These are phyloP conservation scores for Fusarium beomiforme DNA, from an alignment of 2,329 filamentous ascomycete species.

Conservation along the genomic window DNA sequence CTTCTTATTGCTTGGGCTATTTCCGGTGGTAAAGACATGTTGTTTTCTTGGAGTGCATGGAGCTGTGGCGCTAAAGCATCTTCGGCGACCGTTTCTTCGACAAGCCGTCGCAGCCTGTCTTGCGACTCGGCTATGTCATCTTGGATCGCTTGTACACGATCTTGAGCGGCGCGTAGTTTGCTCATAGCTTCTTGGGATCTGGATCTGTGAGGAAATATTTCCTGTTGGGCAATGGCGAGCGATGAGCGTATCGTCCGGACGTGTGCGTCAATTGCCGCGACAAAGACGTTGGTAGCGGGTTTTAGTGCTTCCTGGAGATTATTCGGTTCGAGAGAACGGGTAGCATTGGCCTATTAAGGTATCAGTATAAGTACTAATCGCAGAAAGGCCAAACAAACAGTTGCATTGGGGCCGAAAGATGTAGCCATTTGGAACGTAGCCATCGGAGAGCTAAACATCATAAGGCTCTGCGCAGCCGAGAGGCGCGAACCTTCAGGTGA, in stretches of 20 bases:
- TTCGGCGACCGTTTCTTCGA: conserved; percentile 40
- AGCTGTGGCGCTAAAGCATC: conserved; percentile 41
- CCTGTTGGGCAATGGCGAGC: conserved; percentile 37
- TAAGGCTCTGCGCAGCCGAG: conserved; percentile 42
- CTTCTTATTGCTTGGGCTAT: conserved; percentile 42
- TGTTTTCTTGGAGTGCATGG: conserved; percentile 42
- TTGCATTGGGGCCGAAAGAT: conserved; percentile 24
- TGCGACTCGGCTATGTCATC: conserved; percentile 34
- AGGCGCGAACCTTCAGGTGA: conserved; percentile 43
- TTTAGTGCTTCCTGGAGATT: conserved; percentile 38
- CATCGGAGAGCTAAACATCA: conserved; percentile 45
- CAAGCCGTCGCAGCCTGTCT: conserved; percentile 29
- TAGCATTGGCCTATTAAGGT: conserved; percentile 22
- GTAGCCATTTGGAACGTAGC: conserved; percentile 43
- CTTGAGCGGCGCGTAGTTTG: conserved; percentile 35
- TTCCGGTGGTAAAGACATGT: conserved; percentile 41
- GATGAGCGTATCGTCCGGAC: conserved; percentile 37
- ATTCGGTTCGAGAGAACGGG: conserved; percentile 33
- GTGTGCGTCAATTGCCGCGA: conserved; percentile 38
- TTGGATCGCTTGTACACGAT: conserved; percentile 31
- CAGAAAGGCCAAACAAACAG: conserved; percentile 17
- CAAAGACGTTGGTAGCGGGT: conserved; percentile 33
- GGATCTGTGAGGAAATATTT: conserved; percentile 43
- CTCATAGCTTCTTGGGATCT: conserved; percentile 39
- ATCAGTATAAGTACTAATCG: neutral